Base-by-base conservation (phyloP, 306 rosid genomes). In the Sechiopsis laciniata region DNA sequence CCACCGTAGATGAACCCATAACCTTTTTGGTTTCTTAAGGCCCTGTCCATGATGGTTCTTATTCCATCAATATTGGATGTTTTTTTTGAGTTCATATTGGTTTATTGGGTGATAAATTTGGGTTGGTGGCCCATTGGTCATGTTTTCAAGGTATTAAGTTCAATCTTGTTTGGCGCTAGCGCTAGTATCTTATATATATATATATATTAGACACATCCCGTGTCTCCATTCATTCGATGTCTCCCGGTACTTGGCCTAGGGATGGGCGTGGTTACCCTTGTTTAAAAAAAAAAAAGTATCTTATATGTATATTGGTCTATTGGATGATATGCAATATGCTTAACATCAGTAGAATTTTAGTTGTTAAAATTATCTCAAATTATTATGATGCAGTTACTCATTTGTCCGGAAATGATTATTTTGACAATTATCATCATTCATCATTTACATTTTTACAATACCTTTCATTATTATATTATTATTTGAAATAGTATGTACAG, bases 371-470 rank as follows among this genome's bases (percentile, higher is more conserved):
- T 61, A 15, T 37, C 45, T 37, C 5, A 37, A 37, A 37, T 37
- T 37, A 37, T 61, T 32, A 16, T 32, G 68, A 61, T 61, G 68
- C 68, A 61, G 45, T 37, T 37, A 32, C 68, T 61, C 46, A 32
- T 61, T 9, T 61, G 48, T 15, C 48, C 68, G 48, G 12, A 62
- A 62, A 32, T 32, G 50, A 32, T 62, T 62, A 32, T 32, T 62
- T 32, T 63, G 51, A 16, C 70, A 42, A 65, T 65, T 65, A 65
- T 40, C 52, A 2, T 10, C 22, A 35, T 29, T 29, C 69, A 14
- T 26, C 16, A 16, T 64, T 64, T n/a, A n/a, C n/a, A 15, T n/a
- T 65, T 5, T 19, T 65, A 17, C 40, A n/a, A 65, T 17, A 16
- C 50, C 24, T 40, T 65, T 10, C 16, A 40, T 62, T 32, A 62